Base-by-base conservation (phyloP, 2,329 filamentous ascomycete genomes). In the Aspergillus cejpii region DNA sequence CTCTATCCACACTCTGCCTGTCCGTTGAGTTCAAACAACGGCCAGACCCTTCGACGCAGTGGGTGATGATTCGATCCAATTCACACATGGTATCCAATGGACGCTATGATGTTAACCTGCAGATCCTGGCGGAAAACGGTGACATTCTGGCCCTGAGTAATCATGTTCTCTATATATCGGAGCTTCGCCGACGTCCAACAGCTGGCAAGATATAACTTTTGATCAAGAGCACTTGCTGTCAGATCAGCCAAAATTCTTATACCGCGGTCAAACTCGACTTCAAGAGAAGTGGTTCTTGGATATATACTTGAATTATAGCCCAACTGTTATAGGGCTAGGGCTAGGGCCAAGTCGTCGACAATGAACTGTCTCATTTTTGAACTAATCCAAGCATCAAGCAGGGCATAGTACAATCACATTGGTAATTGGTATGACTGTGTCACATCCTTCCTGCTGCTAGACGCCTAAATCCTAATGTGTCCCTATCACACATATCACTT, bases 21-120 rank as follows among this genome's bases (percentile, higher is more conserved):
- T 53, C 54, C n/a, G 49, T 56, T 21, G 54, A 56, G 36, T 56
- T 57, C 39, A 57, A 57, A 39, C 50, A 49, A 23, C 53, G 50
- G 31, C 53, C 53, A 23, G 42, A 45, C 17, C 53, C 52, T 27
- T 27, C 36, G 5, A 57, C 46, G 15, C 36, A 49, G 42, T 56
- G 49, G 49, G 45, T 56, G 17, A 46, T 57, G 39, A 44, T 50
- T 11, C 43, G 52, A n/a, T 56, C 55, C 20, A 50, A 53, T 14
- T 56, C 55, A 14, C 26, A 47, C 36, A 46, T 42, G 20, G 50
- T 56, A 1, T 27, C 43, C 7, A 41, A 53, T 19, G 52, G 50
- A 26, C 48, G 53, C n/a, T 56, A 55, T n/a, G 52, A 56, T 39
- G 44, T 52, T 20, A 49, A 47, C 19, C 19, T 56, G 7, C 45